phyloP scores from a whole-genome alignment of 2,329 filamentous ascomycete species.

The Aureobasidium subglaciale region DNA sequence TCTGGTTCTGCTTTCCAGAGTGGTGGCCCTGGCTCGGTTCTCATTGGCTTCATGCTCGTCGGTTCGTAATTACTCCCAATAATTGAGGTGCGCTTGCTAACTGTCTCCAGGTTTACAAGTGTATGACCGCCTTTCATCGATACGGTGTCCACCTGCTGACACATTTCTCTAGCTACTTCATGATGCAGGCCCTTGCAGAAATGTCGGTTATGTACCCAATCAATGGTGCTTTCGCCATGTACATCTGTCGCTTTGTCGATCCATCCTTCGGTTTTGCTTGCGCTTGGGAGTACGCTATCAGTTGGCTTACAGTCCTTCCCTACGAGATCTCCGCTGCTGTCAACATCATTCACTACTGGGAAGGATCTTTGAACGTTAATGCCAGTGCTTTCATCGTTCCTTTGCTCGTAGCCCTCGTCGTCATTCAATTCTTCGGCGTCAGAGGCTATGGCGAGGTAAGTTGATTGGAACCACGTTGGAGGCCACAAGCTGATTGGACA shows the following conservation, averaged over 20 bases:
- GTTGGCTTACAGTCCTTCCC: conserved; percentile 26
- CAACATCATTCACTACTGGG: conserved; percentile 19
- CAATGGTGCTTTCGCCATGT: conserved; percentile 31
- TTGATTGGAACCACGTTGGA: not conserved
- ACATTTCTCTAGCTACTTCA: conserved; percentile 16
- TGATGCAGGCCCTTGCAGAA: conserved; percentile 32
- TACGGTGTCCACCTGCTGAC: conserved; percentile 27
- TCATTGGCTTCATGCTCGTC: not conserved
- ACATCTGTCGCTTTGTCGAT: conserved; percentile 38
- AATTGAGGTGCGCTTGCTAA: not conserved
- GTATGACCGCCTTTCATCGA: conserved; percentile 24
- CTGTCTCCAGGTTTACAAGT: not conserved
- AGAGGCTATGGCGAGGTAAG: conserved; percentile 35
- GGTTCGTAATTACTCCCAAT: not conserved
- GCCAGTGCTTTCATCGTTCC: conserved; percentile 28
- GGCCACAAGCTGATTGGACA: not conserved
- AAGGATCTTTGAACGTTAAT: conserved; percentile 1
- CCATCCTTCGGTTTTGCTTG: conserved; percentile 29
- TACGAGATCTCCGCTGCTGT: conserved; percentile 28
- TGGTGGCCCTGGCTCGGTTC: conserved; percentile 37
- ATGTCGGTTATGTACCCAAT: conserved; percentile 33
- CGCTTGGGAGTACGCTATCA: conserved; percentile 27
- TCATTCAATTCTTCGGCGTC: conserved; percentile 30
- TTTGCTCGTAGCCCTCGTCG: conserved; percentile 26
- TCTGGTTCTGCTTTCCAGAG: conserved; percentile 42